Evolutionary conservation across 108 stramenopile genomes (phyloP), one percentile per base, ranked within the genome.

Genomic region (Schizochytrium sp.): DNA sequence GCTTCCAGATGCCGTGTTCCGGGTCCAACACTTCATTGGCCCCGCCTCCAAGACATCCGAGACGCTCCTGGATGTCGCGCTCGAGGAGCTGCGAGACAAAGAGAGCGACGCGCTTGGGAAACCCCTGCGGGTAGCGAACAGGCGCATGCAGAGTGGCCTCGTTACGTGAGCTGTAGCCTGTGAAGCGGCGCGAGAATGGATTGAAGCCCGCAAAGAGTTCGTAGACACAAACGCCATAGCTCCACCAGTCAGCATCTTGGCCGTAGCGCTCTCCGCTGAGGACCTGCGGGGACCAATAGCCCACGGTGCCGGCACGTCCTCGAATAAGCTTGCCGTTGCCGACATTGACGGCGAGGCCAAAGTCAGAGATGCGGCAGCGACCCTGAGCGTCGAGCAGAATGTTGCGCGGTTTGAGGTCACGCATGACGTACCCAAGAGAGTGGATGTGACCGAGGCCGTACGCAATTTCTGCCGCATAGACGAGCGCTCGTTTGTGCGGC

Each of bases 371-470:
- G 57, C 91, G 90, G 28, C 92, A 89, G 91, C 91, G 91, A 5
- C 94, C 94, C 58, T 91, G 87, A 58, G 45, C 44, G 57, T 72
- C 59, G 60, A 94, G 58, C 60, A 94, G 92, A 14, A 94, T 92
- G 87, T 94, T 94, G 23, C 92, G 58, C 25, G 94, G 94, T 48
- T 94, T 93, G 58, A 94, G 71, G 47, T 94, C 93, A 6, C 93
- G 57, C 72, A 93, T 92, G 90, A 93, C 90, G 29, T 93, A 59
- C 23, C 92, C 92, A 60, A 91, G 71, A 44, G 90, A 87, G 58
- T 93, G 94, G 16, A 94, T 63, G 63, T 93, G 92, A 43, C 88
- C 55, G 19, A 94, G 71, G 5, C 91, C 94, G 10, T 91, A 41
- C 2, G 87, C 91, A 28, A 94, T 72, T 58, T 93, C 93, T 16